Base-by-base conservation (phyloP, 495 filamentous ascomycete genomes). In the Hyaloscypha finlandica region DNA sequence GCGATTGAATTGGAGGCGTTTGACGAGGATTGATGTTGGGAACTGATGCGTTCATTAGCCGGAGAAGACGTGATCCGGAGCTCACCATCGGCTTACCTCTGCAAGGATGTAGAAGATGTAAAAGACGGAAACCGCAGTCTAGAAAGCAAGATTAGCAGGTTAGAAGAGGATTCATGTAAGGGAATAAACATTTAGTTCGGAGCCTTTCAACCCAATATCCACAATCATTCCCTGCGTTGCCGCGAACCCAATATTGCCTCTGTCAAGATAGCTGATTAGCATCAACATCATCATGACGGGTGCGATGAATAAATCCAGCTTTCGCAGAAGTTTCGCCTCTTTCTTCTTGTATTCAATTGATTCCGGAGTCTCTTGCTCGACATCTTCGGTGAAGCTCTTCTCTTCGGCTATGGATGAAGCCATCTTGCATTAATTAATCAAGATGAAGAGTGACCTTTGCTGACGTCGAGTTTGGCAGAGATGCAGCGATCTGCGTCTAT, bases 221-320 rank as follows among this genome's bases (percentile, higher is more conserved):
- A 65, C 66, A 2, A 69, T 74, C 77, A 81, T 78, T 25, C 79
- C 79, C 65, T 80, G 78, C 0, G 74, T 75, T n/a, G 74, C 74
- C 2, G 76, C 76, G 52, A 73, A 77, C 6, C 76, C 79, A 25
- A 81, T 79, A 58, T 80, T 80, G 0, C 79, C 77, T 53, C 79
- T 70, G 63, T 81, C 79, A 0, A 81, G 73, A 68, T 80, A 80
- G 45, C 69, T 73, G 39, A 81, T 78, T 0, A 80, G 66, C 74
- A 75, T 76, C 9, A 81, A 67, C 19, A 76, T 30, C 66, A 81
- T 74, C 68, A 81, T 69, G 22, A 80, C 77, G 0, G 79, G 79
- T 25, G 76, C 77, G 39, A 81, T 70, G 68, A 76, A 81, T 14
- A 71, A 67, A 66, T 81, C 79, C 57, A 81, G 72, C 59, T 79